Evolutionary conservation across 2,329 filamentous ascomycete species (phyloP), one percentile per base, ranked within the genome.

Genomic region (Epichloe sp.): DNA sequence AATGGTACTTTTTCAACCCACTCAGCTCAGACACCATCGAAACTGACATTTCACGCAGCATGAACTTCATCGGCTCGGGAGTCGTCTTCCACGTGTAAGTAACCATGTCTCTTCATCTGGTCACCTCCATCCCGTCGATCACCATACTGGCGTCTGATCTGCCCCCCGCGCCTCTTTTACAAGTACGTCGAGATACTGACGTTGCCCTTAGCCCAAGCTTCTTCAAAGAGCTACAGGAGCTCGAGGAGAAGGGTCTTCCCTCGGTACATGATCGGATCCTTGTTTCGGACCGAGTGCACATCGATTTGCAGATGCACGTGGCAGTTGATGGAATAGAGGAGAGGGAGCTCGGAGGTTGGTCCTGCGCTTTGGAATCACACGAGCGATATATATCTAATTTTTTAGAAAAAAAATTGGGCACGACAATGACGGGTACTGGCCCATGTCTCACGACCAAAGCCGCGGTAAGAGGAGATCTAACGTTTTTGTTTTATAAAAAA

Each of bases 21-120:
- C 23, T 26, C 23, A 26, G 23, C 23, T 26, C 23, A 26, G 23
- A 26, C 23, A 26, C 2, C 23, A 26, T 6, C 7, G 23, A 26
- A 26, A 26, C 23, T 26, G 23, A 26, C 23, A 26, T 26, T 26
- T 26, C 23, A 26, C 23, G 6, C 23, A 26, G 23, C 44, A 74
- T 80, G 59, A 90, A 89, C 69, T 71, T 90, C 52, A 84, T 90
- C 63, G 86, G 85, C 53, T 83, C 82, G 47, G 83, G 74, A 45
- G 76, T 79, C 41, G 78, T 86, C 53, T 80, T 87, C 57, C 78
- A 87, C 65, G 74, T 58, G 44, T 26, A 26, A 26, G 23, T 26
- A 7, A 26, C 23, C 6, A 26, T 26, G 23, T 26, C 23, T 26
- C 23, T 26, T 26, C 23, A 26, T 26, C 23, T 26, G 23, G 23